These are phyloP conservation scores for Ogataea ganodermae DNA, from an alignment of 805 yeast genomes.

Conservation along the genomic window DNA sequence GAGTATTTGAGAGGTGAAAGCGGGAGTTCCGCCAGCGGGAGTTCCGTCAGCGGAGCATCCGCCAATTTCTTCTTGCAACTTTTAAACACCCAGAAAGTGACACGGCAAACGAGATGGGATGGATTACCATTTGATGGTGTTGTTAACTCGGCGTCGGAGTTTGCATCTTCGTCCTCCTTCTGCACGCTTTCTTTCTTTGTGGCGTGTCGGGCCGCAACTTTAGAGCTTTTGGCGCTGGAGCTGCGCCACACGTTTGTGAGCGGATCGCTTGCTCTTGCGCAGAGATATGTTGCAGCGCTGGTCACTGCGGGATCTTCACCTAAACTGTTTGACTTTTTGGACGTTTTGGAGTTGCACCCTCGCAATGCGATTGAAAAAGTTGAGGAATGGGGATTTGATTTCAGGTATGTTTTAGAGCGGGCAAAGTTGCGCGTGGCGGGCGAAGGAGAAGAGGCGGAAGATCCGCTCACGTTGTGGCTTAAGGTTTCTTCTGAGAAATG, in stretches of 20 bases:
- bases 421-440: neutral
- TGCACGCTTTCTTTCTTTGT: slow-evolving; percentile 64
- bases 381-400: slow-evolving; percentile 1
- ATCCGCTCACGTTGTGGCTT: neutral
- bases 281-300: slow-evolving; percentile 53
- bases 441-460: neutral
- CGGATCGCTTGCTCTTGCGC: slow-evolving; percentile 52
- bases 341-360: slow-evolving; percentile 61
- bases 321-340: slow-evolving; percentile 67
- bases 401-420: neutral
- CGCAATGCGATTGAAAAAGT: slow-evolving; percentile 44
- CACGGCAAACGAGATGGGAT: slow-evolving; percentile 57
- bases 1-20: slow-evolving; percentile 41
- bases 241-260: slow-evolving; percentile 55
- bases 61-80: slow-evolving; percentile 51
- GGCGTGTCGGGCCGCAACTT: slow-evolving; percentile 56
- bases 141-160: slow-evolving; percentile 37
- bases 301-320: slow-evolving; percentile 59
- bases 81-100: slow-evolving; percentile 53
- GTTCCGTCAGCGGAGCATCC: too few relatives aligned
- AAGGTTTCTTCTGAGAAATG: slow-evolving; percentile 12
- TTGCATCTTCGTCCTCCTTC: slow-evolving; percentile 41
- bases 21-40: slow-evolving; percentile 15
- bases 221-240: slow-evolving; percentile 71
- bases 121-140: slow-evolving; percentile 46